phyloP scores from a whole-genome alignment of 495 filamentous ascomycete genomes.

The Penicillium arizonense region DNA sequence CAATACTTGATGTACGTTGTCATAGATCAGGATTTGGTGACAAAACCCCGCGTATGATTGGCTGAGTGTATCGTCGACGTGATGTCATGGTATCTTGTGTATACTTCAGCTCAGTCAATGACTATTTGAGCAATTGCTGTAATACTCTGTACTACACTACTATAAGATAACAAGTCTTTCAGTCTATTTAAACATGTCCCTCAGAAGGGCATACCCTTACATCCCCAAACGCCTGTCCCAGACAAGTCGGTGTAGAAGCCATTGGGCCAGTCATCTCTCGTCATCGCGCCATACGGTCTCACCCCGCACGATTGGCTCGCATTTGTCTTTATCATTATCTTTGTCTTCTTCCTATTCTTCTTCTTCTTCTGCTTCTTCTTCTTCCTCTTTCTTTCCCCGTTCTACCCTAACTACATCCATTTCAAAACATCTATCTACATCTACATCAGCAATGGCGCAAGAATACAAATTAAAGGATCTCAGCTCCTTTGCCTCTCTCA shows the following conservation, averaged over 20 bases:
- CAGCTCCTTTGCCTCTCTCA: conserved; percentile 61
- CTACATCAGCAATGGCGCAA: conserved; percentile 47
- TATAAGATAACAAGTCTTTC: neutral
- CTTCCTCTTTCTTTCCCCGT: neutral
- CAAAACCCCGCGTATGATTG: conserved; percentile 16
- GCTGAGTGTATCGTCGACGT: neutral
- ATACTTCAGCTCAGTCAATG: neutral
- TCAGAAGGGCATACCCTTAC: neutral
- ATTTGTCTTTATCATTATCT: neutral
- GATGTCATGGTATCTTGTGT: conserved; percentile 16
- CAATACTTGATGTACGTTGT: neutral
- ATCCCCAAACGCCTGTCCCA: neutral
- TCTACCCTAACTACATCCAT: neutral
- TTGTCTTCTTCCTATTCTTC: neutral
- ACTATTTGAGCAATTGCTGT: neutral
- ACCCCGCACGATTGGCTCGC: neutral
- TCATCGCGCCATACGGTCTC: conserved; percentile 1
- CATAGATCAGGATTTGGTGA: conserved; percentile 10
- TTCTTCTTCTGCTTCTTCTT: neutral
- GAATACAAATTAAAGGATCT: conserved; percentile 89
- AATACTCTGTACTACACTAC: neutral
- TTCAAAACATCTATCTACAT: conserved; percentile 5
- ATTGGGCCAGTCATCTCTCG: neutral
- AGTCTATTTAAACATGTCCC: neutral
- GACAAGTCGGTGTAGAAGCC: neutral